Evolutionary conservation across 139 green algal genomes (phyloP).

Genomic region (Nannochloris sp.): DNA sequence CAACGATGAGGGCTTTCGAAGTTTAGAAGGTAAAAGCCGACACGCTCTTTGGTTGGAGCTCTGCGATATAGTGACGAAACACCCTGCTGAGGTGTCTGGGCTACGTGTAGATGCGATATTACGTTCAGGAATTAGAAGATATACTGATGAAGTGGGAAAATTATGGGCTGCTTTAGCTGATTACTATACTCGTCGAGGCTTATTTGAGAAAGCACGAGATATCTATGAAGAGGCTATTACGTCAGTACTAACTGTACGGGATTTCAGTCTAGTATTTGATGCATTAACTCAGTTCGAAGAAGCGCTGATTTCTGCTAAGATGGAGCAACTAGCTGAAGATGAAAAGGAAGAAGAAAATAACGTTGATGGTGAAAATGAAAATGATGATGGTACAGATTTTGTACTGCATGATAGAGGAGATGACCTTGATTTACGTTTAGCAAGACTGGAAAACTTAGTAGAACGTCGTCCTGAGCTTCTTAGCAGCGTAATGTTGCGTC

Average conservation of each 20-base stretch:
- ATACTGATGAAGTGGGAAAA: constrained; percentile 88
- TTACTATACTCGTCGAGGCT: constrained; percentile 91
- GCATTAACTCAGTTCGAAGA: constrained; percentile 92
- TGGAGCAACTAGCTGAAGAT: constrained; percentile 49
- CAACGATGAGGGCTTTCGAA: constrained; percentile 88
- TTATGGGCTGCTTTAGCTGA: constrained; percentile 94
- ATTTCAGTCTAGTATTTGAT: constrained; percentile 98
- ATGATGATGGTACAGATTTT: constrained; percentile 49
- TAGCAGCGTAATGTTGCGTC: constrained; percentile 85
- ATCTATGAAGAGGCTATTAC: constrained; percentile 94
- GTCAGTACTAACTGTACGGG: constrained; percentile 49
- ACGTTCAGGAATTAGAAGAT: constrained; percentile 59
- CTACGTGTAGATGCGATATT: constrained; percentile 71
- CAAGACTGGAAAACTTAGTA: constrained; percentile 80
- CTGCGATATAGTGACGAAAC: constrained; percentile 91
- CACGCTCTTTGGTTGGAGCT: constrained; percentile 98
- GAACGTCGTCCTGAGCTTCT: constrained; percentile 83
- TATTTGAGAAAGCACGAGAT: constrained; percentile 95
- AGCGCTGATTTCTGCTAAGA: constrained; percentile 69
- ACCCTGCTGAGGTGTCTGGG: constrained; percentile 56
- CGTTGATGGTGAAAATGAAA: not conserved
- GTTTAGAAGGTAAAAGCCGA: constrained; percentile 87
- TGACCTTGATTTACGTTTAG: constrained; percentile 93
- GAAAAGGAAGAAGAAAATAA: constrained; percentile 26
- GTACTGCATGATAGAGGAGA: constrained; percentile 67